Conservation (phyloP, 176 grass and related monocot genomes). For the Microstegium vimineum region DNA sequence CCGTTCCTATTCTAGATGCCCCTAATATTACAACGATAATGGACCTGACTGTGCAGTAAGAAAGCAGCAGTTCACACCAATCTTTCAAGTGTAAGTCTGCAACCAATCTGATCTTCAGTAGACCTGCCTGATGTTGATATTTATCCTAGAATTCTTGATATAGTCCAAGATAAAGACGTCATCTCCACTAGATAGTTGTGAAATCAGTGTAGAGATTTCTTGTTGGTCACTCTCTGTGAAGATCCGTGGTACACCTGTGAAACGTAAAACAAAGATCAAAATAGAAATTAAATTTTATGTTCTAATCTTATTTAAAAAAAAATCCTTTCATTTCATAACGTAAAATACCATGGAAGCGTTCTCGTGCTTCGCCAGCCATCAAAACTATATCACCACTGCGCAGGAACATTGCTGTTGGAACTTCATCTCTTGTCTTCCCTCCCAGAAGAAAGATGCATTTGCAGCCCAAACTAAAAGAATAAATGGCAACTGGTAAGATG, state of each 20-base stretch:
- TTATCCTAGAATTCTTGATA: slow-evolving; percentile 78
- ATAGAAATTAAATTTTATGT: background rate
- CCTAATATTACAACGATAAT: background rate
- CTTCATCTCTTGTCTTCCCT: slow-evolving; percentile 74
- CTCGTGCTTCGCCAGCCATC: slow-evolving; percentile 80
- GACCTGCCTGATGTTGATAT: slow-evolving; percentile 81
- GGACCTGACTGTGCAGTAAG: background rate
- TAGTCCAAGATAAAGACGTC: slow-evolving; percentile 52
- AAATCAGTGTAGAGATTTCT: slow-evolving; percentile 45
- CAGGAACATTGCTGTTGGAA: slow-evolving; percentile 71
- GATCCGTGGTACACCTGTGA: slow-evolving; percentile 57
- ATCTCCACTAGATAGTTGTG: slow-evolving; percentile 52
- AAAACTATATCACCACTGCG: slow-evolving; percentile 74
- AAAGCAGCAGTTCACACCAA: background rate
- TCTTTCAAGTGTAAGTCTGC: background rate
- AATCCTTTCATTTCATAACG: background rate
- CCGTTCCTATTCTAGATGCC: background rate
- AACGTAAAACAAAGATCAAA: background rate
- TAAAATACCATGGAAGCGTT: slow-evolving; percentile 80
- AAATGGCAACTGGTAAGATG: background rate
- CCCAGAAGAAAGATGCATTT: slow-evolving; percentile 92
- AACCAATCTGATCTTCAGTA: slow-evolving; percentile 26
- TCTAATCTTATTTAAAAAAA: background rate
- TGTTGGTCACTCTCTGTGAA: slow-evolving; percentile 58
- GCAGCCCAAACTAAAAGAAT: slow-evolving; percentile 59